A percentile compares a stretch with the other conserved stretches of the same genome.
Conservation (phyloP, 768 basidiomycete species). For the Russula earlei region DNA sequence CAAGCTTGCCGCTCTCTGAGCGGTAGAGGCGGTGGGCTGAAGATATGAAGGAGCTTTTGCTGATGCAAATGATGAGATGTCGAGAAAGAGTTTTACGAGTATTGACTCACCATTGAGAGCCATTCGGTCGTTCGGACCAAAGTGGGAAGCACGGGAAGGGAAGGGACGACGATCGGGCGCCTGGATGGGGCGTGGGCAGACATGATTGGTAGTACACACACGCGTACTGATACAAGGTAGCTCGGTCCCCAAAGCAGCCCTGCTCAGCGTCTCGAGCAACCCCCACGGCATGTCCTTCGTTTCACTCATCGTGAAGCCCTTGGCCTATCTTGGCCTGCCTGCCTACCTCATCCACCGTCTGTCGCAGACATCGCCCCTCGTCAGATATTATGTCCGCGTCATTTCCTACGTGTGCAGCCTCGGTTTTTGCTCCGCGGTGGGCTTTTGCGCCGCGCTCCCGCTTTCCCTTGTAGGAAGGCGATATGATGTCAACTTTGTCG, state of each 20-base stretch:
- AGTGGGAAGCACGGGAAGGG: too few relatives aligned
- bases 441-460: conserved; percentile 55
- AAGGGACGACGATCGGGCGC: too few relatives aligned
- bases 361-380: conserved; percentile 43
- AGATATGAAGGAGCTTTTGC: conserved; percentile 21
- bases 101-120: neutral
- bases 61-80: neutral
- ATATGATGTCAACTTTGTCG: conserved; percentile 72
- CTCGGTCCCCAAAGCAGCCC: conserved; percentile 14
- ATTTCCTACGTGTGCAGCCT: conserved; percentile 66
- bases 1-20: conserved; percentile 11
- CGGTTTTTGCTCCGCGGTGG: conserved; percentile 55
- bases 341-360: conserved; percentile 54
- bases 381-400: conserved; percentile 64
- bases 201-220: too few relatives aligned
- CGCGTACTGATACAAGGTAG: conserved; percentile 16
- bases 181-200: too few relatives aligned
- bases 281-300: conserved; percentile 50
- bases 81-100: neutral
- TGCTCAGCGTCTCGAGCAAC: neutral
- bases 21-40: conserved; percentile 19
- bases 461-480: conserved; percentile 59
- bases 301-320: conserved; percentile 49
- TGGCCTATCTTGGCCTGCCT: conserved; percentile 73
- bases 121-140: neutral